phyloP scores from a whole-genome alignment of 148 eudicot genomes.

The Euryodendron excelsum region DNA sequence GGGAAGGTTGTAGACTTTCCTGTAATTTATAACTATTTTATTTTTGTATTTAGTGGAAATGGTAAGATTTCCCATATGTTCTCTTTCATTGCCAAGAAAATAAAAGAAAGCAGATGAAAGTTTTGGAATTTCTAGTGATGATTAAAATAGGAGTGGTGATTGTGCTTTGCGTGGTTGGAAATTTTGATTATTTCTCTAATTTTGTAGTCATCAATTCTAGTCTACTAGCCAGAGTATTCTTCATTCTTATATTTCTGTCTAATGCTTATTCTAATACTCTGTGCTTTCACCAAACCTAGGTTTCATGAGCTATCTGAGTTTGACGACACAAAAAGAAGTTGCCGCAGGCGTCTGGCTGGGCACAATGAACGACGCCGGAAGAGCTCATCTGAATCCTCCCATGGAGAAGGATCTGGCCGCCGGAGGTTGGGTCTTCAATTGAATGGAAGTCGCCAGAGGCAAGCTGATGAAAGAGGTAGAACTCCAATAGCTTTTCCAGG shows the following conservation, averaged over 20 bases:
- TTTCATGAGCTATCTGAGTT: constrained; percentile 5
- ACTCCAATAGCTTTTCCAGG: not conserved
- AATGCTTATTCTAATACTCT: not conserved
- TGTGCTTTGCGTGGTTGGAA: too few species aligned
- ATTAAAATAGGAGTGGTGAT: too few species aligned
- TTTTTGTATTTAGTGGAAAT: too few species aligned
- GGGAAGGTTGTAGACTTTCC: too few species aligned
- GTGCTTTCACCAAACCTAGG: not conserved
- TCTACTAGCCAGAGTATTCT: not conserved
- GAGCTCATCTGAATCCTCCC: constrained; percentile 14
- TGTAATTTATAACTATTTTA: too few species aligned
- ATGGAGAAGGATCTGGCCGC: constrained; percentile 7
- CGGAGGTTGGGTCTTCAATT: not conserved
- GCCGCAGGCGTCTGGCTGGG: constrained; percentile 12
- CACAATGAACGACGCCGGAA: constrained; percentile 7
- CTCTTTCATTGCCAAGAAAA: too few species aligned
- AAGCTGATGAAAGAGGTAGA: not conserved
- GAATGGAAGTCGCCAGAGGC: not conserved
- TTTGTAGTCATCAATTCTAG: not conserved
- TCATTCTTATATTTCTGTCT: not conserved
- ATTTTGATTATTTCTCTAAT: too few species aligned
- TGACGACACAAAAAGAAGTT: constrained; percentile 9
- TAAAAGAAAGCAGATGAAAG: too few species aligned
- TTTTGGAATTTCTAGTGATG: too few species aligned
- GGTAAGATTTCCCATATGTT: too few species aligned